Conservation (phyloP, 2,329 filamentous ascomycete genomes). For the Trichoderma sp. region DNA sequence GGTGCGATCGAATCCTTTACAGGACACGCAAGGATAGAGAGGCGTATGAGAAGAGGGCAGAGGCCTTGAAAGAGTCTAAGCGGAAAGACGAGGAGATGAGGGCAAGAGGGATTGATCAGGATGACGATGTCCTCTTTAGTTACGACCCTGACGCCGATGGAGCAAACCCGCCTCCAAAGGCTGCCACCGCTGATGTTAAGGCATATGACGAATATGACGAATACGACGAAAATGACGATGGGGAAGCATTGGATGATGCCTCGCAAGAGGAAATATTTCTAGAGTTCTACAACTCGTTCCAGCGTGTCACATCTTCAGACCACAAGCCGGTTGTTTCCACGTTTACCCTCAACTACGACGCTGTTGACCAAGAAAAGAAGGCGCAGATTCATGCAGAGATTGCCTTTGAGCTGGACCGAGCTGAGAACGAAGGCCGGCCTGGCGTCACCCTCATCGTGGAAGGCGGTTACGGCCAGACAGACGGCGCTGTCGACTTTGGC, state of each 20-base stretch:
- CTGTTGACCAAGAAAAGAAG: slow-evolving; percentile 83
- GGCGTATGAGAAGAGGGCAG: slow-evolving; percentile 64
- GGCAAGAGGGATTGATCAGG: slow-evolving; percentile 73
- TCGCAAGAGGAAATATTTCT: slow-evolving; percentile 58
- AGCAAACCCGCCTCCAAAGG: slow-evolving; percentile 45
- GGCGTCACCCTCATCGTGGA: slow-evolving; percentile 84
- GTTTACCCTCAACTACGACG: slow-evolving; percentile 84
- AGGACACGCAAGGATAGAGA: slow-evolving; percentile 73
- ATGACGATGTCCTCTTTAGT: slow-evolving; percentile 87
- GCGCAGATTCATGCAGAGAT: slow-evolving; percentile 84
- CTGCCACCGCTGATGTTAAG: slow-evolving; percentile 38
- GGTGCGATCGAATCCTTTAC: slow-evolving; percentile 94
- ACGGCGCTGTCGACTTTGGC: slow-evolving; percentile 74
- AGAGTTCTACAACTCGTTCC: slow-evolving; percentile 81
- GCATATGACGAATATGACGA: slow-evolving; percentile 66
- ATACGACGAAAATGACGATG: slow-evolving; percentile 49
- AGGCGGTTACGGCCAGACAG: slow-evolving; percentile 48
- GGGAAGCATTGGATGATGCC: slow-evolving; percentile 62
- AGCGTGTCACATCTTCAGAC: slow-evolving; percentile 87
- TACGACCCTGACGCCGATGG: slow-evolving; percentile 82
- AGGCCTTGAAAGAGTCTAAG: slow-evolving; percentile 68
- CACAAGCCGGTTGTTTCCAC: slow-evolving; percentile 89
- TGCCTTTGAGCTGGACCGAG: slow-evolving; percentile 82
- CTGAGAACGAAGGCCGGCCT: slow-evolving; percentile 88
- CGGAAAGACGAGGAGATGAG: slow-evolving; percentile 86